Evolutionary conservation across 345 rosid genomes (phyloP).

Genomic region (Conringia planisiliqua): DNA sequence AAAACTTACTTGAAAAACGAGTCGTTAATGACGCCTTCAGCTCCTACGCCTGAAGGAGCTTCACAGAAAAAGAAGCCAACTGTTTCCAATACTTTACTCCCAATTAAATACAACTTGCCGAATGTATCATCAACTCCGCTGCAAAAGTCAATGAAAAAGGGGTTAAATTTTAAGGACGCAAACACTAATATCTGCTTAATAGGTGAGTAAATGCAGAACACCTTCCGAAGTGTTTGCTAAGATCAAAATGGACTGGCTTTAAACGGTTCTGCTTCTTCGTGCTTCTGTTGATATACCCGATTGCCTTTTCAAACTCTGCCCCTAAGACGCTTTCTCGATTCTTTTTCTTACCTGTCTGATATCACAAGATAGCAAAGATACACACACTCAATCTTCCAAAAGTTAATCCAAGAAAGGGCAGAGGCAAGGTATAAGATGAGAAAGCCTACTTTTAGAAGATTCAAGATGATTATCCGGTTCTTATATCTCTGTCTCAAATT

Average conservation of each 20-base stretch:
- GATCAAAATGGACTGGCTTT: constrained; percentile 72
- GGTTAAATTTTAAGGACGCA: neutral
- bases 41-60: constrained; percentile 41
- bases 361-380: constrained; percentile 13
- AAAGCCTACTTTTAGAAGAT: constrained; percentile 68
- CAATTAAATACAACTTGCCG: constrained; percentile 39
- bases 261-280: constrained; percentile 47
- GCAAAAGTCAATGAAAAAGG: neutral
- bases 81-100: constrained; percentile 38
- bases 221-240: constrained; percentile 60
- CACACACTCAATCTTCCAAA: constrained; percentile 15
- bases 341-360: constrained; percentile 65
- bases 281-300: constrained; percentile 51
- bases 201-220: constrained; percentile 20
- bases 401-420: too few species aligned
- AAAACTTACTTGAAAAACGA: constrained; percentile 54
- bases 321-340: constrained; percentile 74
- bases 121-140: constrained; percentile 57
- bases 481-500: constrained; percentile 77
- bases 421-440: neutral
- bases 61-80: constrained; percentile 63
- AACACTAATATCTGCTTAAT: neutral
- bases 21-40: constrained; percentile 34
- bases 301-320: constrained; percentile 66
- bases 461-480: constrained; percentile 63